These are phyloP conservation scores for Paraphoma sp. DNA, from an alignment of 2,329 filamentous ascomycete species.

Conservation along the genomic window DNA sequence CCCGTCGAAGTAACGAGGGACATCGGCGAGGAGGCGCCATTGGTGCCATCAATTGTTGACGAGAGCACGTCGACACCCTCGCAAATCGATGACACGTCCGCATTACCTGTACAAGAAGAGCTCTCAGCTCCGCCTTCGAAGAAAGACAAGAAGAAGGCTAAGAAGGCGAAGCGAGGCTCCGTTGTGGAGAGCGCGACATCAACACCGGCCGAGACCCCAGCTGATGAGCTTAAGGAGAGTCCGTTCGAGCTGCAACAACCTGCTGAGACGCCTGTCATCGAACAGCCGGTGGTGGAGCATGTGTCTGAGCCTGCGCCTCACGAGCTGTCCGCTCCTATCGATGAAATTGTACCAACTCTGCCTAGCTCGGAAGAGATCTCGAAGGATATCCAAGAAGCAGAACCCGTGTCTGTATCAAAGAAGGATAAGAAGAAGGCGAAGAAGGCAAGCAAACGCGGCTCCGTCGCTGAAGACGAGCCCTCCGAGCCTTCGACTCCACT, in stretches of 20 bases:
- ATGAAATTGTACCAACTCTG: background rate
- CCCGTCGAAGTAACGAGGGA: background rate
- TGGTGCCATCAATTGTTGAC: background rate
- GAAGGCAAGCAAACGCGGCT: slow-evolving; percentile 17
- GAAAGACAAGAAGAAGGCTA: slow-evolving; percentile 29
- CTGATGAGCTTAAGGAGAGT: slow-evolving; percentile 9
- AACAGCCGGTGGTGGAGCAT: background rate
- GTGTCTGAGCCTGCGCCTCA: background rate
- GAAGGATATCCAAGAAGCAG: slow-evolving; percentile 6
- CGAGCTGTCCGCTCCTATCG: background rate
- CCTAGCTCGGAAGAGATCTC: background rate
- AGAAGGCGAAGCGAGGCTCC: slow-evolving; percentile 32
- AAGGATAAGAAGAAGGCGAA: slow-evolving; percentile 25
- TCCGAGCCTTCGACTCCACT: slow-evolving; percentile 5
- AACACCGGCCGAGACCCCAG: slow-evolving; percentile 1
- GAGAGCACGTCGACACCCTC: too few species aligned
- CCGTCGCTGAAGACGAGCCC: slow-evolving; percentile 13
- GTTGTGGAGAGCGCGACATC: slow-evolving; percentile 13
- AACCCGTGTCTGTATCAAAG: slow-evolving; percentile 17
- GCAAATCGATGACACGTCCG: background rate
- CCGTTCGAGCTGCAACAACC: background rate
- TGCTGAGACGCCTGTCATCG: background rate
- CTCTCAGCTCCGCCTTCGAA: slow-evolving; percentile 8
- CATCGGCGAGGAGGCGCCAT: background rate
- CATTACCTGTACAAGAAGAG: slow-evolving; percentile 1